Evolutionary conservation across 305 asterid genomes (phyloP), one percentile per base, ranked within the genome.

Genomic region (Fraxinus velutina): DNA sequence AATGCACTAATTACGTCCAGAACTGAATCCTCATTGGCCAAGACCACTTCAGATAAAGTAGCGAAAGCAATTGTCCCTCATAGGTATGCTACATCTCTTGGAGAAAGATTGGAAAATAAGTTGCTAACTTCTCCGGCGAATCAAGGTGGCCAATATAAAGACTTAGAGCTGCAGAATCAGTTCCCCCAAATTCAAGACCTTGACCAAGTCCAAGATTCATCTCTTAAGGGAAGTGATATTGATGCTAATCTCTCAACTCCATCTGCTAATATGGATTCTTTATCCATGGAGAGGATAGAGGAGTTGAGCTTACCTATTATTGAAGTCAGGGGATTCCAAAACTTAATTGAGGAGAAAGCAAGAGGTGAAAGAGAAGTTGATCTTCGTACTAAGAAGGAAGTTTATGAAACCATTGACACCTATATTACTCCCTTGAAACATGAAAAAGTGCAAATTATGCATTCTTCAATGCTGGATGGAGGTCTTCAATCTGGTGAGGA

Each of bases 1-100:
- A 90, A 85, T 85, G 85, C 77, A 62, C 62, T 85, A 72, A 85
- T 77, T 82, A 86, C 84, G 32, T 73, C 85, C 78, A 88, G 85
- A 86, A 81, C 91, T 60, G 92, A 90, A 83, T 89, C 89, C 74
- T 83, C 85, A 47, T 76, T 86, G 86, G 87, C 89, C 86, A 90
- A 86, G 73, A 80, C 52, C 81, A 83, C 75, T 72, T 86, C 82
- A 37, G 84, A 84, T 64, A 81, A 79, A 64, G 89, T 87, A 79
- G 92, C 80, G 36, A 82, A 86, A 83, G 80, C 85, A 85, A 76
- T 80, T 78, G 42, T 75, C 71, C 44, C 86, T 77, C 78, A 79
- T 34, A 73, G 75, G 13, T 76, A 79, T 84, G 83, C 84, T 84
- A 79, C 87, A 86, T 84, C 93, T 87, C 90, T 90, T 27, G 83